Base-by-base conservation (phyloP, 2,329 filamentous ascomycete species). In the Cladosporium sp. region DNA sequence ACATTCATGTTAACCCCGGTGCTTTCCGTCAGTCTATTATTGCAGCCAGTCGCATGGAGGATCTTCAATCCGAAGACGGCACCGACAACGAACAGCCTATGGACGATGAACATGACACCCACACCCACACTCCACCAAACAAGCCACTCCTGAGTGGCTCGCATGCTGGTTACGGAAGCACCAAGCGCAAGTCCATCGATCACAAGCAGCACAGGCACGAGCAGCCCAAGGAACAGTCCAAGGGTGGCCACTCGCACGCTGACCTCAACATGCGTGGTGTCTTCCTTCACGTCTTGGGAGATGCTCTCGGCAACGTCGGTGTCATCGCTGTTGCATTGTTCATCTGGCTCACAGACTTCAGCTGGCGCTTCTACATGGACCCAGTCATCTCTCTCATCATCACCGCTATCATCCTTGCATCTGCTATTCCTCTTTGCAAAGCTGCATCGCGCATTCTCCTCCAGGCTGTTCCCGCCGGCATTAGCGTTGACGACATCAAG, bases 11-110 rank as follows among this genome's bases (percentile, higher is more conserved):
- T 55, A 89, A 97, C 71, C 94, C 94, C 2, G 88, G 91, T 22
- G 93, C 88, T 63, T 92, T 97, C 79, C 83, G 94, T 64, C 89
- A 96, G 72, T 91, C 93, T 58, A 96, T 99, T 66, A 95, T 97
- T 64, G 87, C 88, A 38, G 90, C 90, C n/a, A 88, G 86, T 60
- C 83, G 84, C 52, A 78, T 86, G 47, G 84, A 84, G 39, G 77
- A 80, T 3, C 82, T 79, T 5, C 74, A 78, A 17, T 77, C 79
- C 1, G 81, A 82, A 15, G 80, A 84, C 3, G 82, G 83, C 25
- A 78, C 80, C 52, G 85, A 84, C 30, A 83, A 80, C 59, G 75
- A 76, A 8, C 75, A 78, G 72, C 61, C 64, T 72, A 39, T 5
- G 7, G 59, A 56, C 6, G 70, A 58, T 62, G 77, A 54, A 61